phyloP scores from a whole-genome alignment of 306 rosid species.

The Adenanthera pavonina region DNA sequence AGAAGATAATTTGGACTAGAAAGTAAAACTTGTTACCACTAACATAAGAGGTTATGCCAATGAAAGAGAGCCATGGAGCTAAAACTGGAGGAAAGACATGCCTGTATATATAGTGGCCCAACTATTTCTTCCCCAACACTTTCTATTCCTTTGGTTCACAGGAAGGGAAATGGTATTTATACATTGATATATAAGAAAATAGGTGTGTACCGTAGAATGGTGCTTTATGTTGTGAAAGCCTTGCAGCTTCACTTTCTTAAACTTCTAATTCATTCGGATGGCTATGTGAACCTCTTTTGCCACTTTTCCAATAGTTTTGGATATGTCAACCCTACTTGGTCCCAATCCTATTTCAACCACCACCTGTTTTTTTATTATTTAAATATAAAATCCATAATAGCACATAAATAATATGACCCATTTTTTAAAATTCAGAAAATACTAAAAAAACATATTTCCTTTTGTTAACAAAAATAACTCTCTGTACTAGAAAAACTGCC shows the following conservation, averaged over 20 bases:
- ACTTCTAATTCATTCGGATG: background rate
- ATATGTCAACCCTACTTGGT: constrained; percentile 38
- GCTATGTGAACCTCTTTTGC: constrained; percentile 42
- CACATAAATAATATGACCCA: too few species aligned
- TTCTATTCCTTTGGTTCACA: constrained; percentile 40
- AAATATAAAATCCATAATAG: too few species aligned
- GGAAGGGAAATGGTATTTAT: constrained; percentile 38
- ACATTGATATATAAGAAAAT: background rate
- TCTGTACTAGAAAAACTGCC: too few species aligned
- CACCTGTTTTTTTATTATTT: background rate
- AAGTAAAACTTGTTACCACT: background rate
- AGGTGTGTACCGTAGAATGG: constrained; percentile 25
- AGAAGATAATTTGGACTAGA: too few species aligned
- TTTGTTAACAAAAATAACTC: too few species aligned
- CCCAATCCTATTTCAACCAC: constrained; percentile 35
- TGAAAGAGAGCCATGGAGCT: constrained; percentile 39
- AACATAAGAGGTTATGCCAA: constrained; percentile 18
- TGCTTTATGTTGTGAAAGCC: background rate
- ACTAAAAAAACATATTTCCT: too few species aligned
- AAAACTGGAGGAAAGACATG: constrained; percentile 44
- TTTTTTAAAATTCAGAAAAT: too few species aligned
- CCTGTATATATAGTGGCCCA: constrained; percentile 38
- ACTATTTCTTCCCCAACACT: constrained; percentile 36
- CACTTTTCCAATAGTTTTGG: background rate
- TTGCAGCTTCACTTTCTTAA: background rate